Conservation (phyloP, 2,329 filamentous ascomycete genomes). For the Fusarium pseudocircinatum region DNA sequence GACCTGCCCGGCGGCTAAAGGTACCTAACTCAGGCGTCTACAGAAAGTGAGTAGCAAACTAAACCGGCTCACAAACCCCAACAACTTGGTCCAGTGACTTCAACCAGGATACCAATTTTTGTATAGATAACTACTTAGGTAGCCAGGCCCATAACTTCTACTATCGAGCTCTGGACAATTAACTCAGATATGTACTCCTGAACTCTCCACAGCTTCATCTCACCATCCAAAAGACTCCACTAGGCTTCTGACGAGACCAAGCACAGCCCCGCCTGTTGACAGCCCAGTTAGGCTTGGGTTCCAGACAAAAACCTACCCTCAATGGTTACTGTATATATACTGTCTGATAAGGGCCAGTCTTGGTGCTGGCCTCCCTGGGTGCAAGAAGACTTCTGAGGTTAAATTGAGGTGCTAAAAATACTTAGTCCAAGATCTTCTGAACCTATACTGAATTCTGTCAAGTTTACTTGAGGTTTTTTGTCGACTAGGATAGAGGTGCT, state of each 20-base stretch:
- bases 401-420: no score
- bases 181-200: not conserved
- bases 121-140: no score
- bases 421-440: no score
- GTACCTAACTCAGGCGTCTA: not conserved
- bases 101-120: not conserved
- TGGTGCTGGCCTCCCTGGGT: not conserved
- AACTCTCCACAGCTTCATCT: slow-evolving; percentile 2
- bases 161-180: not conserved
- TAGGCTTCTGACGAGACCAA: not conserved
- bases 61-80: not conserved
- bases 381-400: no score
- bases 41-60: not conserved
- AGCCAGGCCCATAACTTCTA: no score
- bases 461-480: no score
- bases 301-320: not conserved
- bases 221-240: not conserved
- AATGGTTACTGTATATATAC: slow-evolving; percentile 12
- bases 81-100: not conserved
- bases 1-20: not conserved
- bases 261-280: slow-evolving; percentile 14
- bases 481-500: no score
- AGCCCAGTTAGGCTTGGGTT: no score
- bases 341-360: slow-evolving; percentile 10
- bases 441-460: no score